A percentile compares a stretch with the other conserved stretches of the same genome.
phyloP scores from a whole-genome alignment of 208 protist genomes.

The Acanthamoeba lenticulata region DNA sequence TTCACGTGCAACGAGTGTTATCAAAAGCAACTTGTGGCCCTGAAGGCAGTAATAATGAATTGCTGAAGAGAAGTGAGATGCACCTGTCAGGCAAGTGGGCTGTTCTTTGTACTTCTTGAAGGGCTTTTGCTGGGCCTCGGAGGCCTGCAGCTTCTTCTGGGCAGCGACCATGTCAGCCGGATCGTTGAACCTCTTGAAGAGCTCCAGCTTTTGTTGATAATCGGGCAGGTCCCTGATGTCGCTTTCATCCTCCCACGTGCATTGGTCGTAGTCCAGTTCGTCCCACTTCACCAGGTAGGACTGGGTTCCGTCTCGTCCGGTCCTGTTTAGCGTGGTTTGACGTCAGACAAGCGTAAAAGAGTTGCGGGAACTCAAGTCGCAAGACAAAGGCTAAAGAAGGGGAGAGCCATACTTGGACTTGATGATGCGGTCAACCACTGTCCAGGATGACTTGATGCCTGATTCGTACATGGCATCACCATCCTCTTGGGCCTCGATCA shows the following conservation, averaged over 20 bases:
- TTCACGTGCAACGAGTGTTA: too few species aligned
- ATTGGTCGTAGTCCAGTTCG: constrained; percentile 65
- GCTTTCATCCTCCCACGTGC: constrained; percentile 58
- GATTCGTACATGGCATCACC: constrained; percentile 18
- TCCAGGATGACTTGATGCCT: constrained; percentile 52
- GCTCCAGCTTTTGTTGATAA: constrained; percentile 45
- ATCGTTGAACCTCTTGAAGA: constrained; percentile 23
- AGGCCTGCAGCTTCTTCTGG: background rate
- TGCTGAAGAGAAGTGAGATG: background rate
- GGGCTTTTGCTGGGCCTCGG: constrained; percentile 11
- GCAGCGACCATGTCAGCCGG: background rate
- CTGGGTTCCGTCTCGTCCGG: constrained; percentile 1
- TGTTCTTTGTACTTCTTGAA: constrained; percentile 63
- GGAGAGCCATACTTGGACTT: background rate
- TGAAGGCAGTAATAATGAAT: too few species aligned
- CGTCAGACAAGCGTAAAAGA: background rate
- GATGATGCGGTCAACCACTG: constrained; percentile 42
- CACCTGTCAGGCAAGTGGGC: constrained; percentile 56
- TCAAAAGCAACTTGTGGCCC: too few species aligned
- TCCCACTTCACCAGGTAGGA: constrained; percentile 67
- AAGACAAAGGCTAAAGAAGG: background rate
- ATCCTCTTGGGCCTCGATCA: constrained; percentile 28
- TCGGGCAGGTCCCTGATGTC: constrained; percentile 35
- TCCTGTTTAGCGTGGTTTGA: background rate
- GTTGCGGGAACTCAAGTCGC: background rate